A percentile compares a stretch with the other conserved stretches of the same genome.
phyloP scores from a whole-genome alignment of 768 basidiomycete genomes.

The Suillus weaverae region DNA sequence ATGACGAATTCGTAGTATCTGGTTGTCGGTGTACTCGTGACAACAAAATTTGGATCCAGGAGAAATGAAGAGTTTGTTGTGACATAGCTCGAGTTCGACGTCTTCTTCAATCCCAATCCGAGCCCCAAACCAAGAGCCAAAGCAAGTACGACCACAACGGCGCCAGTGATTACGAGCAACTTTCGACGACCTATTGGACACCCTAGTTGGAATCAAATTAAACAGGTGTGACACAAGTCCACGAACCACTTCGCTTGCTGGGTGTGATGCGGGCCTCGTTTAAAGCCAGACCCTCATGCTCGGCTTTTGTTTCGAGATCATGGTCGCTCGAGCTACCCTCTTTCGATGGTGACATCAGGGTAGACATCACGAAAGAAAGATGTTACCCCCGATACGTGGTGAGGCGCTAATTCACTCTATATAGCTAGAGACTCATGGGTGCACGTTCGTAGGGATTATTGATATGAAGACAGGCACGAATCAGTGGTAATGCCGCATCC shows the following conservation, averaged over 20 bases:
- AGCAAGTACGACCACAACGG: slow-evolving; percentile 17
- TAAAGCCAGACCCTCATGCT: not conserved
- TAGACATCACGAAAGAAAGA: slow-evolving; percentile 4
- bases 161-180: slow-evolving; percentile 16
- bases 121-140: slow-evolving; percentile 31
- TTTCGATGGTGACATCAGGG: slow-evolving; percentile 3
- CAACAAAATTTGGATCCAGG: slow-evolving; percentile 28
- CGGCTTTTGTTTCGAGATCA: slow-evolving; percentile 7
- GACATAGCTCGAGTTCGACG: slow-evolving; percentile 14
- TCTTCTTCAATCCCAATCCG: slow-evolving; percentile 28
- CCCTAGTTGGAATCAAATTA: not conserved
- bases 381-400: not conserved
- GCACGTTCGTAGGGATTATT: slow-evolving; percentile 12
- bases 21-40: slow-evolving; percentile 35
- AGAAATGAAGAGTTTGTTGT: slow-evolving; percentile 30
- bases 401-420: not conserved
- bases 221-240: not conserved
- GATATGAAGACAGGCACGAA: not conserved
- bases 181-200: slow-evolving; percentile 21
- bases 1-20: slow-evolving; percentile 47
- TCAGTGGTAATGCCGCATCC: not conserved
- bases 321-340: slow-evolving; percentile 12
- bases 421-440: not conserved
- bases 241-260: slow-evolving; percentile 5
- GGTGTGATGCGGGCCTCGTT: not conserved